These are phyloP conservation scores for Rhynchospora pubera DNA, from an alignment of 176 grass and related monocot genomes.

Conservation along the genomic window DNA sequence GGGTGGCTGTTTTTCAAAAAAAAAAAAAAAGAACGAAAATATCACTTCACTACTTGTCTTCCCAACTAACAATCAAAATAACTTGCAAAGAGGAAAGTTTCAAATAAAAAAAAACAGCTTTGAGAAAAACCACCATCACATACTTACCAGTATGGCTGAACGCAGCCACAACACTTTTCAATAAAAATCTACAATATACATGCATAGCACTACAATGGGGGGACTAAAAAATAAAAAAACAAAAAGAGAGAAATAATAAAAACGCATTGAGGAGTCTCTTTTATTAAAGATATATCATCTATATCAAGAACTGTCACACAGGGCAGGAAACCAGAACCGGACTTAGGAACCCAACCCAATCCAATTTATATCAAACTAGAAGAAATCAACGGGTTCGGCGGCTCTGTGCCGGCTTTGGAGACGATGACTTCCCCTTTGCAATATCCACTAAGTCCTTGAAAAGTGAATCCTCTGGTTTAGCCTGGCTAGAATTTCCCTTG, in stretches of 20 bases:
- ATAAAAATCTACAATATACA: slow-evolving; percentile 23
- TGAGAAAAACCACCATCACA: background rate
- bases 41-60: background rate
- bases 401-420: slow-evolving; percentile 63
- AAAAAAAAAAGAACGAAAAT: no score
- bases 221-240: no score
- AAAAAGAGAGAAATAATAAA: no score
- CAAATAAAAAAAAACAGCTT: background rate
- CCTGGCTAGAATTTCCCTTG: slow-evolving; percentile 31
- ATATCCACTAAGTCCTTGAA: slow-evolving; percentile 96
- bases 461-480: slow-evolving; percentile 73
- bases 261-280: slow-evolving; percentile 5
- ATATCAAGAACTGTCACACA: background rate
- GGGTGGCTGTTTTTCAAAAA: no score
- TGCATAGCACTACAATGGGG: slow-evolving; percentile 3
- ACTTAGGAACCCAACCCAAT: background rate
- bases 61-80: background rate
- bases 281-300: slow-evolving; percentile 11
- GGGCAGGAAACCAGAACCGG: background rate
- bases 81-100: background rate
- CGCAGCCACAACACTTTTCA: background rate
- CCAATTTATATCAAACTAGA: background rate
- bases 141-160: background rate
- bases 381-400: slow-evolving; percentile 67
- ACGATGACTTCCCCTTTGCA: slow-evolving; percentile 58